A percentile compares a stretch with the other conserved stretches of the same genome.
Evolutionary conservation across 148 eudicot species (phyloP).

Genomic region (Mesembryanthemum crystallinum): DNA sequence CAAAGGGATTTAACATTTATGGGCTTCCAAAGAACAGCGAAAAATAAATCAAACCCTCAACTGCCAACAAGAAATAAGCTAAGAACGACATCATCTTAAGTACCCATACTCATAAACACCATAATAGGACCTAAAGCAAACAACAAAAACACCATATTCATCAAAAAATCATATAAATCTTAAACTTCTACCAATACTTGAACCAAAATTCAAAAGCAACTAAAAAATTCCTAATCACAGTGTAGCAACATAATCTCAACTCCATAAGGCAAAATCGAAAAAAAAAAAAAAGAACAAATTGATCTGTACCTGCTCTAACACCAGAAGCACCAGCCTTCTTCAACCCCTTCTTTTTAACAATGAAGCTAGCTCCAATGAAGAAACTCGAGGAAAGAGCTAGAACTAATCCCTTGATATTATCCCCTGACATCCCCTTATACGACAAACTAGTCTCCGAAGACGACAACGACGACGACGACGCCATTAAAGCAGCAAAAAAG

Average conservation of each 20-base stretch:
- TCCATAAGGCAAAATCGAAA: background rate
- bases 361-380: slow-evolving; percentile 34
- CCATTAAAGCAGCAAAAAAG: no score
- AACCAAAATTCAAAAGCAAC: background rate
- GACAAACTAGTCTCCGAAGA: slow-evolving; percentile 13
- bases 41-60: background rate
- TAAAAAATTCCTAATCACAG: background rate
- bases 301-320: slow-evolving; percentile 27
- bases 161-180: no score
- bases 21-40: background rate
- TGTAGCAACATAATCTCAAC: slow-evolving; percentile 2
- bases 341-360: slow-evolving; percentile 35
- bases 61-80: background rate
- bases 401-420: slow-evolving; percentile 30
- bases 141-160: background rate
- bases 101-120: background rate
- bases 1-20: background rate
- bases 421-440: slow-evolving; percentile 31
- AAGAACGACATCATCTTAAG: background rate
- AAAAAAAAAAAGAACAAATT: background rate
- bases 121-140: background rate
- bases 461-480: background rate
- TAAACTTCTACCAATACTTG: background rate
- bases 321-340: slow-evolving; percentile 39
- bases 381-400: slow-evolving; percentile 31